Evolutionary conservation across 2,329 filamentous ascomycete species (phyloP), one percentile per base, ranked within the genome.

Genomic region (Colletotrichum godetiae): DNA sequence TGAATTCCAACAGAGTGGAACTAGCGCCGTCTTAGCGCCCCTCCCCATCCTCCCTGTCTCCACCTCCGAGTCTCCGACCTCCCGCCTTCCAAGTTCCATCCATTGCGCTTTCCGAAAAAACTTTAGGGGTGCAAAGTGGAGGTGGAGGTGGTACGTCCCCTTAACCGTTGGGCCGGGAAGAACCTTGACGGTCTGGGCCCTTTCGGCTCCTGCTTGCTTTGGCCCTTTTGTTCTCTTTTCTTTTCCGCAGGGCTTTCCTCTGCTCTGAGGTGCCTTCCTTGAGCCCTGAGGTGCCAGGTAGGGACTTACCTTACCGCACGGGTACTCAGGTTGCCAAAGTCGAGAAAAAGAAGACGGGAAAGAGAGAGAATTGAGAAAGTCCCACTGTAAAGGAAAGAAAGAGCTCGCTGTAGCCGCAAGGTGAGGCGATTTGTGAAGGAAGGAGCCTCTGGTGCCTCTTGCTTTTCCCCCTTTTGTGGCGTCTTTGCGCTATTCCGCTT

Each of bases 1-100:
- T 57, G 29, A 53, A 72, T 72, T 69, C 66, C 66, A 69, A 53
- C 66, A 69, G 53, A 4, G 65, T 64, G 70, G 70, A 64, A 64
- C 66, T 69, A 65, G 60, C 70, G 70, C 70, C 66, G 49, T 55
- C 57, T 37, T 15, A 22, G 33, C 27, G 29, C 57, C 22, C 15
- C 37, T 35, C 29, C 31, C 33, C 35, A 5, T 42, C 37, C 37
- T 42, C 37, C 37, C 37, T 42, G 37, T 42, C 37, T 42, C 37
- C 37, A 42, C 37, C 37, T 42, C 37, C 37, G 37, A 42, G 37
- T 42, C 37, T 42, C n/a, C 22, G 22, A 56, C 53, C 19, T 56
- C 24, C 27, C 27, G 27, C 27, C 27, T 27, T 27, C 27, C n/a
- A n/a, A n/a, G n/a, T n/a, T n/a, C 27, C 27, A 27, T 27, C 27